These are phyloP conservation scores for Coniferiporia sulphurascens DNA, from an alignment of 1,284 basidiomycete species.

Conservation along the genomic window DNA sequence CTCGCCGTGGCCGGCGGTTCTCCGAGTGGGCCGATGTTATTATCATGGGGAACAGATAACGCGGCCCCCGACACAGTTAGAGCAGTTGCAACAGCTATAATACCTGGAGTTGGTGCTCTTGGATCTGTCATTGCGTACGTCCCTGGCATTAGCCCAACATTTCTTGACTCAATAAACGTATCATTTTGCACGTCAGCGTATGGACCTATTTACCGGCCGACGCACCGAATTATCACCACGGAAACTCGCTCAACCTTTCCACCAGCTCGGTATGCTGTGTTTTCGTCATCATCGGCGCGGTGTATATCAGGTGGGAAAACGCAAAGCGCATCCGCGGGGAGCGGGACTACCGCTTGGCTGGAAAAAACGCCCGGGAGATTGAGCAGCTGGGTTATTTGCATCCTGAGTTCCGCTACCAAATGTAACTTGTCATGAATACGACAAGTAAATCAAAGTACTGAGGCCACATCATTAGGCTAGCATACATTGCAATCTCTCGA, in stretches of 20 bases:
- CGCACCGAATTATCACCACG: conserved; percentile 39
- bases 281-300: conserved; percentile 27
- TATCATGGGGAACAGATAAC: conserved; percentile 39
- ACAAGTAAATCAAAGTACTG: too few species aligned
- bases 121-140: conserved; percentile 38
- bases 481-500: too few species aligned
- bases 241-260: conserved; percentile 39
- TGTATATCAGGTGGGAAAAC: conserved; percentile 39
- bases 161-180: not conserved
- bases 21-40: conserved; percentile 32
- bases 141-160: not conserved
- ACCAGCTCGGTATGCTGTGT: conserved; percentile 31
- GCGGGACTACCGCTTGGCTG: conserved; percentile 34
- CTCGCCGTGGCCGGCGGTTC: conserved; percentile 33
- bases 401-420: conserved; percentile 40
- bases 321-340: conserved; percentile 36
- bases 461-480: too few species aligned
- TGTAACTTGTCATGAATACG: conserved; percentile 21
- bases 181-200: conserved; percentile 23
- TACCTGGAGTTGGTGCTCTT: conserved; percentile 36
- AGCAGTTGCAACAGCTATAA: conserved; percentile 36
- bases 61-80: conserved; percentile 39
- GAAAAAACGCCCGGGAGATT: conserved; percentile 33
- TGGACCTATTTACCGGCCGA: conserved; percentile 38
- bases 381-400: conserved; percentile 38